A percentile compares a stretch with the other conserved stretches of the same genome.
Conservation (phyloP, 75 land plant species). For the Ceratopteris richardii region DNA sequence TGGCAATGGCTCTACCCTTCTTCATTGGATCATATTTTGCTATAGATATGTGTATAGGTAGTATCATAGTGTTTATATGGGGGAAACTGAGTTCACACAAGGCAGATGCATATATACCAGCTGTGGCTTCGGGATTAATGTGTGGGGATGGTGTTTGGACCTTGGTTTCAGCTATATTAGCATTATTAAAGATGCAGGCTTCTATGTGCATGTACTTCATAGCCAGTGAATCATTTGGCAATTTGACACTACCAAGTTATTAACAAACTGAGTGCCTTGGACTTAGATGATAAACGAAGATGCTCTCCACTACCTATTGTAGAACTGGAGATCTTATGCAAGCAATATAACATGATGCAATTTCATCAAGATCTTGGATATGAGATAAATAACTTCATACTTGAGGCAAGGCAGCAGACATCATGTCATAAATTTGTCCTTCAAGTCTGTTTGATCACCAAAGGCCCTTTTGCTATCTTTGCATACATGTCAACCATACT, state of each 20-base stretch:
- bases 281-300: too few species aligned
- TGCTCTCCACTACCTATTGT: too few species aligned
- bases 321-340: too few species aligned
- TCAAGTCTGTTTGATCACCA: too few species aligned
- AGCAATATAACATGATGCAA: too few species aligned
- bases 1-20: slow-evolving; percentile 91
- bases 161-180: slow-evolving; percentile 59
- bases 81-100: slow-evolving; percentile 27
- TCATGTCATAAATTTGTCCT: too few species aligned
- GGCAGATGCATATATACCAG: slow-evolving; percentile 52
- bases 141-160: slow-evolving; percentile 79
- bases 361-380: too few species aligned
- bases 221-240: background rate
- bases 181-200: slow-evolving; percentile 48
- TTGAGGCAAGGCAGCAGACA: too few species aligned
- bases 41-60: slow-evolving; percentile 77
- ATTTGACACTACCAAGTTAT: slow-evolving; percentile 3
- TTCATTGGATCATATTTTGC: slow-evolving; percentile 71
- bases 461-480: too few species aligned
- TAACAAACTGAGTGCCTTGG: too few species aligned
- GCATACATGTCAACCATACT: too few species aligned
- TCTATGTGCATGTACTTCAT: slow-evolving; percentile 51
- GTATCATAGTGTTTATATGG: slow-evolving; percentile 53
- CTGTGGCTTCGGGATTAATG: slow-evolving; percentile 74
- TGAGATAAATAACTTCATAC: too few species aligned